These are phyloP conservation scores for Avena eriantha DNA, from an alignment of 176 grass and related monocot species.

Conservation along the genomic window DNA sequence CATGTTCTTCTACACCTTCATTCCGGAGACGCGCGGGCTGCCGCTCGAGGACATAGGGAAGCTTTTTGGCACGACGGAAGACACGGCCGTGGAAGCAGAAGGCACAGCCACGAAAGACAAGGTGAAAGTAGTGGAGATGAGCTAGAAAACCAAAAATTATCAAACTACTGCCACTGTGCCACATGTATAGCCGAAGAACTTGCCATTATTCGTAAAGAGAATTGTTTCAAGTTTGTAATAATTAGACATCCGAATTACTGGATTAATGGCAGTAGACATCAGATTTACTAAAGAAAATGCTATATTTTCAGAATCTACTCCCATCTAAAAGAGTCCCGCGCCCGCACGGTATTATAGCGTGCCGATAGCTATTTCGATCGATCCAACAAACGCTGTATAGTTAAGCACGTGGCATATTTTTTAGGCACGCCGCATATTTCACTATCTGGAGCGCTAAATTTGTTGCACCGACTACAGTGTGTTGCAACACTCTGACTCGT, in stretches of 20 bases:
- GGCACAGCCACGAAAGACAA: slow-evolving; percentile 4
- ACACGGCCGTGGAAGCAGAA: background rate
- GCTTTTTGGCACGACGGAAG: slow-evolving; percentile 52
- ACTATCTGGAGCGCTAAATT: too few relatives aligned
- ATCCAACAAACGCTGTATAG: too few relatives aligned
- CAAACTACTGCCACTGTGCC: background rate
- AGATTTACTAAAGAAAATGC: background rate
- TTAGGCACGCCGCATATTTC: too few relatives aligned
- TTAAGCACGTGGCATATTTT: too few relatives aligned
- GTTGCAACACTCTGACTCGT: too few relatives aligned
- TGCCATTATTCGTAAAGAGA: background rate
- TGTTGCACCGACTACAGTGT: too few relatives aligned
- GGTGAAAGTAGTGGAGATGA: slow-evolving; percentile 33
- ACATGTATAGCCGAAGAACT: background rate
- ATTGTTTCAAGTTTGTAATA: background rate
- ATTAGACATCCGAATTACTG: too few relatives aligned
- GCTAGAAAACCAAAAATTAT: background rate
- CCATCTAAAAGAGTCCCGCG: too few relatives aligned
- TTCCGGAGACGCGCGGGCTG: slow-evolving; percentile 69
- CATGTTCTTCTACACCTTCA: slow-evolving; percentile 60
- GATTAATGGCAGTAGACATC: background rate
- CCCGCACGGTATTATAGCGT: too few relatives aligned
- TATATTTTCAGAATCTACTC: too few relatives aligned
- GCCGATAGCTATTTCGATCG: too few relatives aligned
- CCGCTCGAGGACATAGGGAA: slow-evolving; percentile 63